Percentiles rank a stretch among this genome's conserved stretches.
Conservation (phyloP, 1,139 yeast genomes). For the Debaryomyces coudertii region DNA sequence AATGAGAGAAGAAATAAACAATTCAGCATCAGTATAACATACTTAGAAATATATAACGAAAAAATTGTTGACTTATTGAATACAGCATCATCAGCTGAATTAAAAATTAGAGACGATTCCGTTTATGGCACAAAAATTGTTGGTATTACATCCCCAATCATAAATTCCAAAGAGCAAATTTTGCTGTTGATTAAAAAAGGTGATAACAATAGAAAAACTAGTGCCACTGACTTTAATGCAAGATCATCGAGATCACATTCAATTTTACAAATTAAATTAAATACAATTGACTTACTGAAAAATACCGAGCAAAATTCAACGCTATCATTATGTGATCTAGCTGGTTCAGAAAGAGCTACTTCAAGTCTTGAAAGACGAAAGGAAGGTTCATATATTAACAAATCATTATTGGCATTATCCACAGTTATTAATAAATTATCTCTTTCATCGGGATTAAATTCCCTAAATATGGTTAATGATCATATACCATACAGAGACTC, state of each 20-base stretch:
- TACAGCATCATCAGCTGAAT: constrained; percentile 40
- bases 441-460: constrained; percentile 24
- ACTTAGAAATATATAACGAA: constrained; percentile 91
- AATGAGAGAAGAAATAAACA: constrained; percentile 27
- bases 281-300: constrained; percentile 41
- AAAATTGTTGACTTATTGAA: constrained; percentile 72
- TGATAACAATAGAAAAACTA: constrained; percentile 74
- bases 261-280: constrained; percentile 71
- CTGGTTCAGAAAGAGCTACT: constrained; percentile 93
- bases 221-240: constrained; percentile 85
- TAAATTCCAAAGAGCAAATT: constrained; percentile 60
- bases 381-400: constrained; percentile 92
- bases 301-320: constrained; percentile 58
- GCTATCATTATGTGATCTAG: constrained; percentile 88
- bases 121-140: constrained; percentile 72
- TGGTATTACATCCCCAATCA: constrained; percentile 70
- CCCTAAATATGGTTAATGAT: constrained; percentile 28
- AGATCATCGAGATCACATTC: constrained; percentile 94
- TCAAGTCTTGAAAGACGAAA: constrained; percentile 79
- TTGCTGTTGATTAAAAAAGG: constrained; percentile 66
- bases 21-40: constrained; percentile 61
- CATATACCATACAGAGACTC: constrained; percentile 95
- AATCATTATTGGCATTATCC: constrained; percentile 84
- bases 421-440: constrained; percentile 85
- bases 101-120: constrained; percentile 76